These are phyloP conservation scores for Neurospora sp. DNA, from an alignment of 495 filamentous ascomycete species.

Conservation along the genomic window DNA sequence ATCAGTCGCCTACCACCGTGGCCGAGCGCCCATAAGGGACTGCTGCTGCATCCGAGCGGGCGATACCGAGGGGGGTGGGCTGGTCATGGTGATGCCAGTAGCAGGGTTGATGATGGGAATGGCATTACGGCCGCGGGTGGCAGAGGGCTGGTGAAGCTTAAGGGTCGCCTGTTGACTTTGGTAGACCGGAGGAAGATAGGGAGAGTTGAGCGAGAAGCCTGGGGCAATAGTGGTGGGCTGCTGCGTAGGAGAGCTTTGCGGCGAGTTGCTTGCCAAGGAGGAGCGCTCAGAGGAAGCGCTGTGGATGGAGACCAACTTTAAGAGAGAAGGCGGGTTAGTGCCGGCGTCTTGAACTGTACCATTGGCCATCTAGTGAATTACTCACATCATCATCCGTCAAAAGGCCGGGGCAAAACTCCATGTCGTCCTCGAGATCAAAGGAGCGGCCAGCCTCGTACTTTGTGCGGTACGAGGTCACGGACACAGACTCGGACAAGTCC, in stretches of 20 bases:
- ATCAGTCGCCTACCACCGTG: conserved; percentile 37
- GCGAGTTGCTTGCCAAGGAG: conserved; percentile 87
- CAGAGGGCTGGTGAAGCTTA: conserved; percentile 78
- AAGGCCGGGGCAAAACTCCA: conserved; percentile 90
- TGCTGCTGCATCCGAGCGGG: conserved; percentile 64
- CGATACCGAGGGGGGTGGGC: conserved; percentile 84
- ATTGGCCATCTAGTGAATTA: conserved; percentile 14
- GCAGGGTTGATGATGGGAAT: conserved; percentile 97
- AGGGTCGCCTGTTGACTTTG: conserved; percentile 44
- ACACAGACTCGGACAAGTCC: conserved; percentile 71
- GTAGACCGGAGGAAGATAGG: conserved; percentile 53
- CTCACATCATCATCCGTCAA: conserved; percentile 95
- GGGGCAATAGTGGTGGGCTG: conserved; percentile 64
- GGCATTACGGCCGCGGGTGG: conserved; percentile 82
- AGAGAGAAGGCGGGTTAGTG: conserved; percentile 11
- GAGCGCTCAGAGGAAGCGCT: conserved; percentile 91
- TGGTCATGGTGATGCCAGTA: conserved; percentile 78
- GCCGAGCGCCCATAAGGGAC: conserved; percentile 13
- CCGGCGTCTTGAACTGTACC: background rate
- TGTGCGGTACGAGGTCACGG: conserved; percentile 64
- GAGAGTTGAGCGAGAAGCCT: conserved; percentile 67
- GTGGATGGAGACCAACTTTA: conserved; percentile 74
- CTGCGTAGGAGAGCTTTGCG: conserved; percentile 72
- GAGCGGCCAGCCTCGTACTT: conserved; percentile 87
- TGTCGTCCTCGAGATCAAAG: conserved; percentile 94